Percentiles rank a stretch among this genome's conserved stretches.
Evolutionary conservation across 257 asterid genomes (phyloP).

Genomic region (Salvia rosmarinus): DNA sequence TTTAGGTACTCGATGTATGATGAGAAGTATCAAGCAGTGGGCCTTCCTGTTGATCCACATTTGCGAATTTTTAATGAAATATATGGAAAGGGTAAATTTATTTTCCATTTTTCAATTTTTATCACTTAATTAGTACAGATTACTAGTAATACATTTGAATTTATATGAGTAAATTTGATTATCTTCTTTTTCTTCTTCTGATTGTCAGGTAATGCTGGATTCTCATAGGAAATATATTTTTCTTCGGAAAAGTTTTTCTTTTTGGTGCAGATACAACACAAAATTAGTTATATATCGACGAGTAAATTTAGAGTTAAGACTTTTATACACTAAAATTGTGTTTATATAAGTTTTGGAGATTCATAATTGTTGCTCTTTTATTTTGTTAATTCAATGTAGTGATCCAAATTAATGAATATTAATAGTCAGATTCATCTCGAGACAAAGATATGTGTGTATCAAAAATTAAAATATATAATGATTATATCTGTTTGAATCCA

Average conservation of each 20-base stretch:
- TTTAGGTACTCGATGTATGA: constrained; percentile 40
- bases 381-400: neutral
- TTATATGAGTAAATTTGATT: neutral
- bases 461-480: too few species aligned
- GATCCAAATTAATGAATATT: neutral
- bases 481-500: too few species aligned
- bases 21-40: constrained; percentile 33
- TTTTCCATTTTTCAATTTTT: neutral
- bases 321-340: too few species aligned
- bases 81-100: constrained; percentile 21
- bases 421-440: neutral
- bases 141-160: neutral
- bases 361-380: neutral
- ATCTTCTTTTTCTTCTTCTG: neutral
- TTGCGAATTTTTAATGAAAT: constrained; percentile 29
- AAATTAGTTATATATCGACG: neutral
- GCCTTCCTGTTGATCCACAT: constrained; percentile 41
- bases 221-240: neutral
- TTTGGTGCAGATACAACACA: neutral
- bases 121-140: neutral
- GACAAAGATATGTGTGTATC: too few species aligned
- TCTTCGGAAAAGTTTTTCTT: neutral
- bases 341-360: neutral
- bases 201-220: constrained; percentile 28
- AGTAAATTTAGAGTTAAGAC: too few species aligned